phyloP scores from a whole-genome alignment of 192 early-diverging fungal species.

The Entophlyctis helioformis region DNA sequence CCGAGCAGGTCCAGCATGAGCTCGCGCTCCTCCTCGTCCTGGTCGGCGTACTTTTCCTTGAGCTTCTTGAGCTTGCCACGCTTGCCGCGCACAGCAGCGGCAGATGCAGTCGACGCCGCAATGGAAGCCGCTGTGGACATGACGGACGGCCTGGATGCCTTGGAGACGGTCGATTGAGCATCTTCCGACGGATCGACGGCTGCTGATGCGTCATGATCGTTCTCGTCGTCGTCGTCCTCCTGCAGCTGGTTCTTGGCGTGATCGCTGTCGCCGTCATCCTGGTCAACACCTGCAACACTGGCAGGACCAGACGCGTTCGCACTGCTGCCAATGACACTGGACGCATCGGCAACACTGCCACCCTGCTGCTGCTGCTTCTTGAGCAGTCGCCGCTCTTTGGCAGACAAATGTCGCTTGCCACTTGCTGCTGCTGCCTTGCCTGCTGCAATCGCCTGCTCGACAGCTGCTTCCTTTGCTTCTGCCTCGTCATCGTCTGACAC shows the following conservation, averaged over 20 bases:
- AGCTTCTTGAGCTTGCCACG: slow-evolving; percentile 81
- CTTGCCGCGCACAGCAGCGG: slow-evolving; percentile 60
- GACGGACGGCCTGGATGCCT: neutral
- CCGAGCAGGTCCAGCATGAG: slow-evolving; percentile 72
- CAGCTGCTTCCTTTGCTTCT: neutral
- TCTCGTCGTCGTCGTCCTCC: neutral
- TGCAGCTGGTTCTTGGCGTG: slow-evolving; percentile 1
- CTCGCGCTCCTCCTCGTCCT: slow-evolving; percentile 85
- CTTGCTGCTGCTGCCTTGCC: slow-evolving; percentile 8
- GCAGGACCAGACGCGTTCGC: no score
- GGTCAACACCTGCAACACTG: no score
- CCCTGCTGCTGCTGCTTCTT: slow-evolving; percentile 44
- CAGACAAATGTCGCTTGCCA: slow-evolving; percentile 35
- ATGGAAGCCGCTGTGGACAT: neutral
- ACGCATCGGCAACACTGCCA: slow-evolving; percentile 1
- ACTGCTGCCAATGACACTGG: no score
- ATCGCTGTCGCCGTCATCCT: neutral
- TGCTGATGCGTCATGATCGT: slow-evolving; percentile 17
- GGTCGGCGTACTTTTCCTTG: slow-evolving; percentile 88
- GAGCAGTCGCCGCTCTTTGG: slow-evolving; percentile 73
- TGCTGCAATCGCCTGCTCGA: slow-evolving; percentile 1
- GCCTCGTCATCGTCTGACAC: slow-evolving; percentile 5
- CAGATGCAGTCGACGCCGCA: neutral
- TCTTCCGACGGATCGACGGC: neutral
- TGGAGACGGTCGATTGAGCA: neutral